Evolutionary conservation across 352 stramenopile species (phyloP).

Genomic region (Discostella stelligera): DNA sequence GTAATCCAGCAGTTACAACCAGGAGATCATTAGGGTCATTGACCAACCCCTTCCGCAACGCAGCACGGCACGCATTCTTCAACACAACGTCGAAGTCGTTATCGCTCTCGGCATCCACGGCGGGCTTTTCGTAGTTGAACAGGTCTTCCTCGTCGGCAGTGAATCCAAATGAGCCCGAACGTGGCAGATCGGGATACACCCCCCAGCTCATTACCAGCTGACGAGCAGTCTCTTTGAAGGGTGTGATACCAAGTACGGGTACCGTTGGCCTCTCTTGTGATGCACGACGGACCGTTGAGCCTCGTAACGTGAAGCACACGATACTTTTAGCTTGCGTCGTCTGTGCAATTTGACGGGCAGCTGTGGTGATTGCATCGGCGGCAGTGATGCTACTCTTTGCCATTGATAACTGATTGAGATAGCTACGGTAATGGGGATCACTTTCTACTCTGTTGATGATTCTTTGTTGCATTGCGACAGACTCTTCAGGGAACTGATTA

Average conservation of each 20-base stretch:
- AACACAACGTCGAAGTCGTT: constrained; percentile 80
- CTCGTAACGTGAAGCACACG: constrained; percentile 79
- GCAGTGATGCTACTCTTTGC: constrained; percentile 48
- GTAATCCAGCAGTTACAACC: constrained; percentile 83
- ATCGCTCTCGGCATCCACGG: constrained; percentile 54
- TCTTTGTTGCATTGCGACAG: constrained; percentile 81
- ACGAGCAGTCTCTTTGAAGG: constrained; percentile 77
- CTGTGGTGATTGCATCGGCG: constrained; percentile 80
- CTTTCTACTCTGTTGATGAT: constrained; percentile 83
- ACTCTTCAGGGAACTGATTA: constrained; percentile 74
- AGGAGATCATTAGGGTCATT: constrained; percentile 75
- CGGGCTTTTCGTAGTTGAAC: constrained; percentile 64
- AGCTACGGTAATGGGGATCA: constrained; percentile 68
- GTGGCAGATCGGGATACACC: constrained; percentile 71
- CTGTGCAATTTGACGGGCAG: constrained; percentile 76
- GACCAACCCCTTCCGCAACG: constrained; percentile 73
- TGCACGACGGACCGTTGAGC: constrained; percentile 73
- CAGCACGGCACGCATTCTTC: constrained; percentile 59
- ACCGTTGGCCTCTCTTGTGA: constrained; percentile 72
- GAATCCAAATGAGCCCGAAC: constrained; percentile 73
- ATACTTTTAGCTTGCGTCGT: constrained; percentile 80
- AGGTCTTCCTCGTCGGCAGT: constrained; percentile 69
- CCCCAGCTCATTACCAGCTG: constrained; percentile 80
- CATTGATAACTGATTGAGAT: constrained; percentile 49
- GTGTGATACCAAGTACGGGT: constrained; percentile 81